Evolutionary conservation across 2,329 filamentous ascomycete genomes (phyloP).

Genomic region (Drechslera avenae): DNA sequence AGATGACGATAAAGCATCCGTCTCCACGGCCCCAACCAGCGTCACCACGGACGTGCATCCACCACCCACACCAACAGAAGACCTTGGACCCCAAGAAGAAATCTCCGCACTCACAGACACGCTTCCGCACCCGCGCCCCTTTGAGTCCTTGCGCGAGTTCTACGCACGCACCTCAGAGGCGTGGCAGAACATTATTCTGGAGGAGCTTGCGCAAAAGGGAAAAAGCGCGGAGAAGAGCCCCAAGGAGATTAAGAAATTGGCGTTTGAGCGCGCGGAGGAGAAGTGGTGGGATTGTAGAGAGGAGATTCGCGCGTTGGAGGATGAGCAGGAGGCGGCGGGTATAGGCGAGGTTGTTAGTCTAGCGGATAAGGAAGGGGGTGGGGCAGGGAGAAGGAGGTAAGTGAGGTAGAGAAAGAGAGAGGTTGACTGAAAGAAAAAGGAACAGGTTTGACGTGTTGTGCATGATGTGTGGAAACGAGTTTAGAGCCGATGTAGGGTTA

Average conservation of each 20-base stretch:
- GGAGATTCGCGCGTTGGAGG: slow-evolving; percentile 87
- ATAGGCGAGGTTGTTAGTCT: slow-evolving; percentile 94
- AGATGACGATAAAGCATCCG: slow-evolving; percentile 58
- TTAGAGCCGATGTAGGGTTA: too few species aligned
- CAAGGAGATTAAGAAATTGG: slow-evolving; percentile 91
- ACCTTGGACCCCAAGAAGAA: slow-evolving; percentile 56
- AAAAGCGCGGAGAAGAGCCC: slow-evolving; percentile 68
- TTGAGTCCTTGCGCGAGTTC: slow-evolving; percentile 90
- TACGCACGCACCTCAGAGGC: slow-evolving; percentile 84
- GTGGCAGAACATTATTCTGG: slow-evolving; percentile 88
- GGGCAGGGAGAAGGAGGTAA: slow-evolving; percentile 42
- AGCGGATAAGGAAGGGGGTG: slow-evolving; percentile 65
- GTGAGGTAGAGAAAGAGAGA: too few species aligned
- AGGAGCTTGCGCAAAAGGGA: slow-evolving; percentile 67
- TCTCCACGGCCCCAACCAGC: slow-evolving; percentile 60
- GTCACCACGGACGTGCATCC: too few species aligned
- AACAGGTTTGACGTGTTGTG: too few species aligned
- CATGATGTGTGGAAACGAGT: too few species aligned
- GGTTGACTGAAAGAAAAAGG: too few species aligned
- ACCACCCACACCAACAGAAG: slow-evolving; percentile 29
- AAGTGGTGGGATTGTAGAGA: slow-evolving; percentile 99
- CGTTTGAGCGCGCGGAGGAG: slow-evolving; percentile 89
- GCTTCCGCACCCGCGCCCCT: slow-evolving; percentile 77
- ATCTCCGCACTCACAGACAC: slow-evolving; percentile 67
- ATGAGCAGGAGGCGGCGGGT: slow-evolving; percentile 93